These are phyloP conservation scores for Candida coquimbonensis DNA, from an alignment of 805 yeast genomes.

Conservation along the genomic window DNA sequence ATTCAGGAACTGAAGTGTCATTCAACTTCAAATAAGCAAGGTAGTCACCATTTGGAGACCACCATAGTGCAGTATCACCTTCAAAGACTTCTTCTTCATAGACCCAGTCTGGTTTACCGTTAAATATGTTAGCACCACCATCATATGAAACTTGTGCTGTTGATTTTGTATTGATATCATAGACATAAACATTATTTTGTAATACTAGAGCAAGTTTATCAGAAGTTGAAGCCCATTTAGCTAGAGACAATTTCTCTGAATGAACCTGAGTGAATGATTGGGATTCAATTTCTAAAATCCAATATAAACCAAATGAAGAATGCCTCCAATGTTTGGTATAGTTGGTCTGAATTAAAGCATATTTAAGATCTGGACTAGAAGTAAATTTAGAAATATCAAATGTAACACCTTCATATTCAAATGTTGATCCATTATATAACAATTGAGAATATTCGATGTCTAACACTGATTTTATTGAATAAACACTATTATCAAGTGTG, in stretches of 20 bases:
- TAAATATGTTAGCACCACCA: constrained; percentile 65
- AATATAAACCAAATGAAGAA: constrained; percentile 37
- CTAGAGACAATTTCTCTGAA: constrained; percentile 34
- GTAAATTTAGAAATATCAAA: constrained; percentile 45
- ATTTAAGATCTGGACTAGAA: constrained; percentile 61
- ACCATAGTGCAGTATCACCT: constrained; percentile 70
- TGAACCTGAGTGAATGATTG: constrained; percentile 20
- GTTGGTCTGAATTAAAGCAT: constrained; percentile 55
- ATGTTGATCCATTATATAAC: constrained; percentile 43
- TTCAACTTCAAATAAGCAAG: constrained; percentile 61
- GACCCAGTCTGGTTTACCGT: constrained; percentile 93
- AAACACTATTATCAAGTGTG: constrained; percentile 38
- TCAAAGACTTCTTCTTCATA: constrained; percentile 85
- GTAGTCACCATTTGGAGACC: constrained; percentile 72
- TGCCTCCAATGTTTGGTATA: constrained; percentile 54
- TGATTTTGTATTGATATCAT: constrained; percentile 26
- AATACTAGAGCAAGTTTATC: constrained; percentile 55
- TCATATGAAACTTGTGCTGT: constrained; percentile 49
- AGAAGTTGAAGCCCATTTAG: constrained; percentile 74
- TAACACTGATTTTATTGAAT: constrained; percentile 44
- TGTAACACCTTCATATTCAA: constrained; percentile 31
- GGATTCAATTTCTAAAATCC: constrained; percentile 31
- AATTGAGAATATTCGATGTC: constrained; percentile 37
- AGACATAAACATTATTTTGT: constrained; percentile 63
- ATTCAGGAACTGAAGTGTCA: constrained; percentile 68